phyloP scores from a whole-genome alignment of 78 protist genomes.

The Polysphondylium violaceum region DNA sequence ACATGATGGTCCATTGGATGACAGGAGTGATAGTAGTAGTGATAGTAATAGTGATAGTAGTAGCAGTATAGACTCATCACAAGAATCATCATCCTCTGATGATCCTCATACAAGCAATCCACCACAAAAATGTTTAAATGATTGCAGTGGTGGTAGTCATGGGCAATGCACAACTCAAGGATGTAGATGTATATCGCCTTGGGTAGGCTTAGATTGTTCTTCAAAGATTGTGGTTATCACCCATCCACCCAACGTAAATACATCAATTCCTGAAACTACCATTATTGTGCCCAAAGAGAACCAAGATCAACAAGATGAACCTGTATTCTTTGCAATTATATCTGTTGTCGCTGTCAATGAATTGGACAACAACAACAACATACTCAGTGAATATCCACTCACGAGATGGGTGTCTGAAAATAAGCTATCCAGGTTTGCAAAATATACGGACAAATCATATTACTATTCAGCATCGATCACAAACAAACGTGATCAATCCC shows the following conservation, averaged over 20 bases:
- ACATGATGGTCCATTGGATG: too few relatives aligned
- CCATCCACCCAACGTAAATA: neutral
- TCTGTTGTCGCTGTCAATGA: neutral
- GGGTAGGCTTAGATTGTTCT: neutral
- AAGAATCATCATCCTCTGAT: too few relatives aligned
- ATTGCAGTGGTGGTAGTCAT: neutral
- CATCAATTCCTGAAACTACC: neutral
- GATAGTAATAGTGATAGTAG: too few relatives aligned
- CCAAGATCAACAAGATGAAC: too few relatives aligned
- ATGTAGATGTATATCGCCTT: constrained; percentile 8
- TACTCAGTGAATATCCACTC: neutral
- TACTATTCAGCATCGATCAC: neutral
- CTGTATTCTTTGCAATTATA: neutral
- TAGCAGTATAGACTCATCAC: too few relatives aligned
- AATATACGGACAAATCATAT: neutral
- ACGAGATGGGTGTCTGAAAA: neutral
- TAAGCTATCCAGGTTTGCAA: neutral
- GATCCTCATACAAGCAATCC: too few relatives aligned
- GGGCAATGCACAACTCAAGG: neutral
- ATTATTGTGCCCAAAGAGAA: too few relatives aligned
- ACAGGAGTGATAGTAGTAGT: too few relatives aligned
- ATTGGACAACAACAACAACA: neutral
- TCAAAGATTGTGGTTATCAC: neutral
- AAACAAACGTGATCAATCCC: neutral
- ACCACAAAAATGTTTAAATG: too few relatives aligned